A percentile compares a stretch with the other conserved stretches of the same genome.
Evolutionary conservation across 805 yeast species (phyloP).

Genomic region (Candida ovalis): DNA sequence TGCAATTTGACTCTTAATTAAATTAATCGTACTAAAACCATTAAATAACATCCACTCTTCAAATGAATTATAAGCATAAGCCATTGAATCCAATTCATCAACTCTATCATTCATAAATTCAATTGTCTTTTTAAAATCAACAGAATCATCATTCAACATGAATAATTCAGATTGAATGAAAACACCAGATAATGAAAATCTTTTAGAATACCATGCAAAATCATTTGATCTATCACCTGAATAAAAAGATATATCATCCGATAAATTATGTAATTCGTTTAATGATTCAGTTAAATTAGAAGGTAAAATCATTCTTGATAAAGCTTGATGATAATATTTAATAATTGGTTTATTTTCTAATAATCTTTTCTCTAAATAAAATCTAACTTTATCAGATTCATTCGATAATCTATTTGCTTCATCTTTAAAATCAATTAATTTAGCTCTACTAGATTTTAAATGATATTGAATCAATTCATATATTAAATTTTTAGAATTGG

Average conservation of each 20-base stretch:
- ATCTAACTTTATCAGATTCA: slow-evolving; percentile 24
- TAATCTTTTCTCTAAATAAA: slow-evolving; percentile 44
- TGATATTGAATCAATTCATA: slow-evolving; percentile 44
- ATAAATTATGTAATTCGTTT: slow-evolving; percentile 65
- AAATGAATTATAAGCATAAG: slow-evolving; percentile 56
- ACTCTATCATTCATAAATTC: slow-evolving; percentile 62
- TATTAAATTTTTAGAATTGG: slow-evolving; percentile 28
- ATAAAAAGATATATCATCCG: slow-evolving; percentile 79
- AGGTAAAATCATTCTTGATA: slow-evolving; percentile 64
- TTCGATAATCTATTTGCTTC: slow-evolving; percentile 14
- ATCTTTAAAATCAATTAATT: slow-evolving; percentile 30
- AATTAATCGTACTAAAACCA: slow-evolving; percentile 57
- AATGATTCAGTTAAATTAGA: slow-evolving; percentile 53
- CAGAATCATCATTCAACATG: slow-evolving; percentile 72
- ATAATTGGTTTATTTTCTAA: slow-evolving; percentile 46
- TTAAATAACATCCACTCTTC: slow-evolving; percentile 78
- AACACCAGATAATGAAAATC: slow-evolving; percentile 64
- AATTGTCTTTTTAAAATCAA: slow-evolving; percentile 51
- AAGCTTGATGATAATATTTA: slow-evolving; percentile 42
- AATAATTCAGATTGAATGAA: slow-evolving; percentile 75
- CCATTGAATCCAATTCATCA: slow-evolving; percentile 47
- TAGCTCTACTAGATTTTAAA: slow-evolving; percentile 40
- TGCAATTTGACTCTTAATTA: slow-evolving; percentile 65
- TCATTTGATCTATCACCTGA: slow-evolving; percentile 80
- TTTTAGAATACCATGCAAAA: slow-evolving; percentile 89